Percentiles rank a stretch among this genome's conserved stretches.
Evolutionary conservation across 106 monocot genomes (phyloP).

Genomic region (Phalaenopsis aphrodite): DNA sequence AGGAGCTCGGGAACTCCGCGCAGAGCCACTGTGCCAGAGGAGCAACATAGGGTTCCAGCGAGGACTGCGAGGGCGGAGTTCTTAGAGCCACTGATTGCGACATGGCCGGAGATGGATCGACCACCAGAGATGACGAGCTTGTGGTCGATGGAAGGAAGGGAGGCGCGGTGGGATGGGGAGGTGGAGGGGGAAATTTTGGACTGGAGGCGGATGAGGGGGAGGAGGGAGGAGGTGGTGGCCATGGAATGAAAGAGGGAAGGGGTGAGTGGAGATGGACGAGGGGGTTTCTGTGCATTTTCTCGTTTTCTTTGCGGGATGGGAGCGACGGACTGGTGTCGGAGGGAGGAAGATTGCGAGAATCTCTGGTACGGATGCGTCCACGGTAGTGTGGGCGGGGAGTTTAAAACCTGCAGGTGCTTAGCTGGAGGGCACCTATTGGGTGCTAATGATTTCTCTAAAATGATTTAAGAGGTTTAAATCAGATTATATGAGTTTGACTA

Average conservation of each 20-base stretch:
- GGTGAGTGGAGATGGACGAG: not conserved
- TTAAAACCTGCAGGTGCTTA: not conserved
- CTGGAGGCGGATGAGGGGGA: not conserved
- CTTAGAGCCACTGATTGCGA: conserved; percentile 41
- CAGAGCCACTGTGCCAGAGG: conserved; percentile 20
- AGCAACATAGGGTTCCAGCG: conserved; percentile 44
- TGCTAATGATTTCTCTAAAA: no score
- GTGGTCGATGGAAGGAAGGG: not conserved
- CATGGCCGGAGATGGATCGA: conserved; percentile 39
- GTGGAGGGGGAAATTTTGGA: no score
- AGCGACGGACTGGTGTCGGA: not conserved
- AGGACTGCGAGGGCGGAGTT: conserved; percentile 49
- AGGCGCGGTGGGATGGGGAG: not conserved
- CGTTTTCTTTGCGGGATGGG: not conserved
- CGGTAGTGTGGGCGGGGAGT: not conserved
- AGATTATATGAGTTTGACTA: no score
- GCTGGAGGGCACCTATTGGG: no score
- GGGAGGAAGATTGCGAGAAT: not conserved
- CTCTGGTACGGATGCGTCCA: not conserved
- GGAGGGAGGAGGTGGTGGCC: not conserved
- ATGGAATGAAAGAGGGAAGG: not conserved
- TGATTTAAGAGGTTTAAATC: no score
- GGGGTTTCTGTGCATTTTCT: conserved; percentile 1
- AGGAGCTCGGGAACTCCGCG: conserved; percentile 34
- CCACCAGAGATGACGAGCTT: conserved; percentile 33